A percentile compares a stretch with the other conserved stretches of the same genome.
Conservation (phyloP, 441 rosid species). For the Brassica balearica region DNA sequence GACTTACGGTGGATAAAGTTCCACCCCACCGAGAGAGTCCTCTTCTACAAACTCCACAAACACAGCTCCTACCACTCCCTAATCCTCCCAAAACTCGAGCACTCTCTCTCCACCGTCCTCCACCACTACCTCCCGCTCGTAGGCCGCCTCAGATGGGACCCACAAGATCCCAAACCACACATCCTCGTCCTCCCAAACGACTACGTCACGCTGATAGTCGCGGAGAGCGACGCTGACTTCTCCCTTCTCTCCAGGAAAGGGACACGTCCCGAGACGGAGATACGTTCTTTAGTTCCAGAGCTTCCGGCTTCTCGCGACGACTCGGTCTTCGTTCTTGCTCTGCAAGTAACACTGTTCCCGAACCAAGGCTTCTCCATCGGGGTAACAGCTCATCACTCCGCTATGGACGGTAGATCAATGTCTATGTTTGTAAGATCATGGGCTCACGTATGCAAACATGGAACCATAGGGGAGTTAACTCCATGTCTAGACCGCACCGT, state of each 20-base stretch:
- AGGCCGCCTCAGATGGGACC: slow-evolving; percentile 22
- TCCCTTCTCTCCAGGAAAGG: neutral
- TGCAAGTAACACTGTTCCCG: slow-evolving; percentile 21
- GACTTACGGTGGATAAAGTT: slow-evolving; percentile 13
- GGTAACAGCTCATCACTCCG: slow-evolving; percentile 16
- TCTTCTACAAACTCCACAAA: slow-evolving; percentile 13
- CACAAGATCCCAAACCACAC: slow-evolving; percentile 18
- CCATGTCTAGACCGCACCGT: neutral
- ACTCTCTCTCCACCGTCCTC: slow-evolving; percentile 27
- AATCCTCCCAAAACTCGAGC: slow-evolving; percentile 25
- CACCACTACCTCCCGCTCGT: slow-evolving; percentile 23
- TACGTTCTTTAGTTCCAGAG: slow-evolving; percentile 23
- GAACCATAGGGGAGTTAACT: neutral
- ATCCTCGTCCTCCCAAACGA: slow-evolving; percentile 8
- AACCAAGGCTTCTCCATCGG: slow-evolving; percentile 34
- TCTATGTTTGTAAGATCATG: slow-evolving; percentile 21
- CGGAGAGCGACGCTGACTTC: slow-evolving; percentile 20
- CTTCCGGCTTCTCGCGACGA: neutral
- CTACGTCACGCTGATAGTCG: slow-evolving; percentile 6
- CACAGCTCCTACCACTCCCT: neutral
- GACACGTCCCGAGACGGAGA: slow-evolving; percentile 10
- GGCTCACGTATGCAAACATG: slow-evolving; percentile 31
- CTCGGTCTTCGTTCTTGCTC: neutral
- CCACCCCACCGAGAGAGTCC: slow-evolving; percentile 30
- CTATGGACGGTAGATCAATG: slow-evolving; percentile 27